A percentile compares a stretch with the other conserved stretches of the same genome.
Evolutionary conservation across 495 filamentous ascomycete genomes (phyloP).

Genomic region (Bombardia bombarda): DNA sequence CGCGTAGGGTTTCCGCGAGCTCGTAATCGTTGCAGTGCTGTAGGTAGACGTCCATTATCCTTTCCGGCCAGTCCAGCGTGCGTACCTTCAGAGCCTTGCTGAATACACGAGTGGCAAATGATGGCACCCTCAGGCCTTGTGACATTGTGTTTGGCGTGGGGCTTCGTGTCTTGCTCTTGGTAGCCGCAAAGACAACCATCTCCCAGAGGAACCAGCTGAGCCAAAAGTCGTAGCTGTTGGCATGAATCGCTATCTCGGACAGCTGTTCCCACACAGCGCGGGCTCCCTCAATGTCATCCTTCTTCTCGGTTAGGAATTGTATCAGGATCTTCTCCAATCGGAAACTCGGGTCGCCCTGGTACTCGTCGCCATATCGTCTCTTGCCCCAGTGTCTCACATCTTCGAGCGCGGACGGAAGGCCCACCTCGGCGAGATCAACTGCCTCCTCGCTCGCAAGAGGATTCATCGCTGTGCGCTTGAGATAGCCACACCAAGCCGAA

Average conservation of each 20-base stretch:
- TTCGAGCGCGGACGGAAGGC: slow-evolving; percentile 75
- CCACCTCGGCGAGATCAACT: slow-evolving; percentile 84
- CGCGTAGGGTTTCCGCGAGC: slow-evolving; percentile 59
- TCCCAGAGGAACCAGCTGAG: slow-evolving; percentile 86
- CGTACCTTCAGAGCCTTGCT: slow-evolving; percentile 60
- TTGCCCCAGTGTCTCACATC: slow-evolving; percentile 70
- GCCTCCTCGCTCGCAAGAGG: slow-evolving; percentile 76
- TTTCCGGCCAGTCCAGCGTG: slow-evolving; percentile 86
- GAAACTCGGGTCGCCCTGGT: slow-evolving; percentile 77
- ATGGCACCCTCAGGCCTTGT: slow-evolving; percentile 38
- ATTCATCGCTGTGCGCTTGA: slow-evolving; percentile 73
- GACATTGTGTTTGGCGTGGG: slow-evolving; percentile 33
- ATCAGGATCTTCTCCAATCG: slow-evolving; percentile 87
- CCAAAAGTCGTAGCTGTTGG: slow-evolving; percentile 86
- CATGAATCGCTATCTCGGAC: slow-evolving; percentile 46
- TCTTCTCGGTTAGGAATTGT: slow-evolving; percentile 74
- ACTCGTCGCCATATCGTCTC: slow-evolving; percentile 63
- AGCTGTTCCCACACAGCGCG: slow-evolving; percentile 69
- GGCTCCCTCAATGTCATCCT: slow-evolving; percentile 52
- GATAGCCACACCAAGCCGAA: slow-evolving; percentile 85
- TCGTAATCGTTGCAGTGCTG: slow-evolving; percentile 86
- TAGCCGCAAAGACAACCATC: slow-evolving; percentile 48
- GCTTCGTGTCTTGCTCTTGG: slow-evolving; percentile 32
- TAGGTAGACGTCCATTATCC: slow-evolving; percentile 72
- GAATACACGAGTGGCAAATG: slow-evolving; percentile 63